Evolutionary conservation across 1,284 basidiomycete genomes (phyloP), one percentile per base, ranked within the genome.

Genomic region (Malassezia brasiliensis): DNA sequence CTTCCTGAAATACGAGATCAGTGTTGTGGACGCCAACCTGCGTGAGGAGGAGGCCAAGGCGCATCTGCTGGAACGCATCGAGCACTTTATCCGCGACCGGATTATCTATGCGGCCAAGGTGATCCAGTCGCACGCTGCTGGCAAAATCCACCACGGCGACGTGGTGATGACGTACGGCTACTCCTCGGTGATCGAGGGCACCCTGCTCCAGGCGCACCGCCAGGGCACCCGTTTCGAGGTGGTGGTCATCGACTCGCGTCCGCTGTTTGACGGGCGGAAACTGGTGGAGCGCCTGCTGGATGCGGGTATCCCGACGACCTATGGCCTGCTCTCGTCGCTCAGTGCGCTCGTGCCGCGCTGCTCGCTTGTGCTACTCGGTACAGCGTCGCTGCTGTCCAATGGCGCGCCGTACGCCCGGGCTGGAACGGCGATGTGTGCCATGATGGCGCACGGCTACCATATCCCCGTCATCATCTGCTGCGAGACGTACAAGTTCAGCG

Each of bases 401-500:
- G 94, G 94, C 4, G 85, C 90, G 0, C 86, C 96, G 8, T 96
- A 88, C 76, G 88, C 90, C 12, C 83, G 94, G 50, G 88, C 90
- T 0, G 94, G 94, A 22, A 96, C 91, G 1, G 93, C 93, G 0
- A 82, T 91, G 62, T 88, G 96, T 20, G 89, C 93, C 0, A 91
- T 98, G 89, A 84, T 96, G 80, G 88, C 90, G 0, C 88, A 89
- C 75, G 83, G 84, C 52, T 83, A 86, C 68, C 85, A 84, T 19
- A 85, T 96, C 1, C 94, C 94, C 7, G 90, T 96, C 15, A 84
- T 98, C 48, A 90, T 93, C 15, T 96, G 90, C 67, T 94, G 91
- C 47, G 94, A 98, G 77, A 98, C 94, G 17, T 96, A 96, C 80
- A 99, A 99, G 76, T 96, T 94, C 69, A 87, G 87, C 20, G 94